Evolutionary conservation across 177 flowering plant species (phyloP).

Genomic region (Tripterygium wilfordii): DNA sequence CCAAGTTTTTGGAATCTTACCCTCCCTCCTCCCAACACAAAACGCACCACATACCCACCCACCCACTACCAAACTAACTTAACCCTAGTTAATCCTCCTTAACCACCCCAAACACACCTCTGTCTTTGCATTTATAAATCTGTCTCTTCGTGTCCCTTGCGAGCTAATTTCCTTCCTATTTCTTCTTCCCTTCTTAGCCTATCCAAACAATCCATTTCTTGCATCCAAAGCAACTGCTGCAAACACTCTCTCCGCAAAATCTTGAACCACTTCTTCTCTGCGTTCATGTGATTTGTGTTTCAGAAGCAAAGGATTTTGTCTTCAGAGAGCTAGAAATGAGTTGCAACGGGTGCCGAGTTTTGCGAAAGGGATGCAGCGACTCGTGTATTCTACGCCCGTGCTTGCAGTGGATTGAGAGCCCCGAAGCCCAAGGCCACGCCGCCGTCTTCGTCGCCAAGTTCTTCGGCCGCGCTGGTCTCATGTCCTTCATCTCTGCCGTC

Average conservation of each 20-base stretch:
- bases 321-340: conserved; percentile 69
- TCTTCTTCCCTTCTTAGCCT: too few species aligned
- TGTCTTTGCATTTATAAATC: neutral
- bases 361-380: conserved; percentile 95
- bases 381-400: conserved; percentile 72
- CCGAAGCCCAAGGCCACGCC: conserved; percentile 85
- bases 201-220: too few species aligned
- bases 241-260: neutral
- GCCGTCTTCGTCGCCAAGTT: conserved; percentile 89
- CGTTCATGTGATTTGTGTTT: too few species aligned
- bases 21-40: too few species aligned
- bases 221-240: neutral
- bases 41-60: neutral
- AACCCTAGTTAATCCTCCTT: neutral
- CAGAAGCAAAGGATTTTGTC: too few species aligned
- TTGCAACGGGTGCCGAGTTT: conserved; percentile 87
- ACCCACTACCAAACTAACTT: neutral
- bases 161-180: too few species aligned
- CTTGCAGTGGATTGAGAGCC: conserved; percentile 69
- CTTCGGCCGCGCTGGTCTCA: conserved; percentile 85
- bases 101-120: neutral
- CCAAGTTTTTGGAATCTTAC: conserved; percentile 61
- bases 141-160: too few species aligned
- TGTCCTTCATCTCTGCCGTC: conserved; percentile 75
- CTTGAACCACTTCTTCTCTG: too few species aligned